These are phyloP conservation scores for Hamigera avellanea DNA, from an alignment of 495 filamentous ascomycete species.

Conservation along the genomic window DNA sequence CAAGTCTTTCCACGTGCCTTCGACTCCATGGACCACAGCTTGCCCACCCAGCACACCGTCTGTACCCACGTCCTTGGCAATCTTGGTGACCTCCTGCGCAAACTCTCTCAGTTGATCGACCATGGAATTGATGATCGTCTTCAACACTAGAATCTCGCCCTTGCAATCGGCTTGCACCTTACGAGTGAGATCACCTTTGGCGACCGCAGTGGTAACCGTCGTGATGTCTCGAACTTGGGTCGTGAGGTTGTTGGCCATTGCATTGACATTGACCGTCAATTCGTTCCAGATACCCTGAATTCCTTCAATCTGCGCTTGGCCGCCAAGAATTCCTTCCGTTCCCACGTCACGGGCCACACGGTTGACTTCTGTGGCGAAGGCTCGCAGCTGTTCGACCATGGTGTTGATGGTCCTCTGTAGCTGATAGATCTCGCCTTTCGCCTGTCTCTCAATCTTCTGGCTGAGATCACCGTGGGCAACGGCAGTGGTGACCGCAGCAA, in stretches of 20 bases:
- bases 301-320: constrained; percentile 73
- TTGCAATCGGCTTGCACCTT: constrained; percentile 86
- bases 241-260: constrained; percentile 41
- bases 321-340: constrained; percentile 75
- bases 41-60: constrained; percentile 83
- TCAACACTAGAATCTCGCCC: constrained; percentile 79
- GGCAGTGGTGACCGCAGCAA: constrained; percentile 74
- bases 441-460: constrained; percentile 73
- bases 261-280: constrained; percentile 78
- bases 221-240: constrained; percentile 90
- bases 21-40: constrained; percentile 84
- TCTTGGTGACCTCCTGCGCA: constrained; percentile 83
- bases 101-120: constrained; percentile 87
- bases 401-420: constrained; percentile 82
- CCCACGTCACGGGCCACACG: constrained; percentile 77
- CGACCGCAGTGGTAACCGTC: constrained; percentile 83
- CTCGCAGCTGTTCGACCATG: constrained; percentile 80
- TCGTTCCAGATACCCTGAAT: constrained; percentile 67
- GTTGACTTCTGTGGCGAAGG: constrained; percentile 78
- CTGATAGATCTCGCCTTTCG: constrained; percentile 72
- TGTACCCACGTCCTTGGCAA: constrained; percentile 81
- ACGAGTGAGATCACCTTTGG: constrained; percentile 77
- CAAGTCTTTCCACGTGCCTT: constrained; percentile 88
- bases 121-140: constrained; percentile 91
- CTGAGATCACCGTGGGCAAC: constrained; percentile 79